A percentile compares a stretch with the other conserved stretches of the same genome.
Conservation (phyloP, 208 protist genomes). For the Crithidia fasciculata region DNA sequence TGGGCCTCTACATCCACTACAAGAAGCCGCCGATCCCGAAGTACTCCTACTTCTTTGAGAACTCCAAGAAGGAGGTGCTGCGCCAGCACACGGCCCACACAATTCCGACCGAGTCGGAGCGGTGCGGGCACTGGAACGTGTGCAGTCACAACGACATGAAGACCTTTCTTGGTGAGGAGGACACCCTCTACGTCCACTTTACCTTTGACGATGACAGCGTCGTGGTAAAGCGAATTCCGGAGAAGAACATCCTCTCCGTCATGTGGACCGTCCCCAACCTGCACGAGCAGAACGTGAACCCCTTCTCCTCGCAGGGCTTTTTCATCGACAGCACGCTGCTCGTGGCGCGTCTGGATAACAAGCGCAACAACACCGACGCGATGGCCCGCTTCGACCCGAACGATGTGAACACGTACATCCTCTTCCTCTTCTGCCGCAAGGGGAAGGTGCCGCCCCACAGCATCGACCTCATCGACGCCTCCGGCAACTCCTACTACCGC, state of each 20-base stretch:
- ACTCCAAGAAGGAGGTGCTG: slow-evolving; percentile 63
- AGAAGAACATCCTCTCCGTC: slow-evolving; percentile 43
- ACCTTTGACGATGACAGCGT: slow-evolving; percentile 82
- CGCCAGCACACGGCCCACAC: slow-evolving; percentile 91
- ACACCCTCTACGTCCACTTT: slow-evolving; percentile 64
- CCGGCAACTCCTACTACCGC: slow-evolving; percentile 42
- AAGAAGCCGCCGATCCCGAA: slow-evolving; percentile 87
- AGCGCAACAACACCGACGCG: slow-evolving; percentile 42
- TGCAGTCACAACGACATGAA: slow-evolving; percentile 60
- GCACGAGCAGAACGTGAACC: slow-evolving; percentile 66
- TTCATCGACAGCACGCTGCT: slow-evolving; percentile 48
- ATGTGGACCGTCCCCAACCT: slow-evolving; percentile 76
- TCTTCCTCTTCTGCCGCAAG: slow-evolving; percentile 83
- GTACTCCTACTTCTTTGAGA: slow-evolving; percentile 89
- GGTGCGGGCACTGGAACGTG: slow-evolving; percentile 90
- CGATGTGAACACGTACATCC: slow-evolving; percentile 54
- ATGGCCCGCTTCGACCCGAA: slow-evolving; percentile 36
- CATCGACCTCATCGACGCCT: slow-evolving; percentile 65
- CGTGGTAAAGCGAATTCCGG: slow-evolving; percentile 28
- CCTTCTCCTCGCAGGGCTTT: slow-evolving; percentile 77
- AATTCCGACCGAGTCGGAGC: slow-evolving; percentile 73
- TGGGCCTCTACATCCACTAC: slow-evolving; percentile 89
- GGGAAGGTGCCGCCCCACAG: slow-evolving; percentile 69
- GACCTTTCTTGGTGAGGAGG: slow-evolving; percentile 55
- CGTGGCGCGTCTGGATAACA: slow-evolving; percentile 64